phyloP scores from a whole-genome alignment of 2,329 filamentous ascomycete genomes.

The Apiospora hydei region DNA sequence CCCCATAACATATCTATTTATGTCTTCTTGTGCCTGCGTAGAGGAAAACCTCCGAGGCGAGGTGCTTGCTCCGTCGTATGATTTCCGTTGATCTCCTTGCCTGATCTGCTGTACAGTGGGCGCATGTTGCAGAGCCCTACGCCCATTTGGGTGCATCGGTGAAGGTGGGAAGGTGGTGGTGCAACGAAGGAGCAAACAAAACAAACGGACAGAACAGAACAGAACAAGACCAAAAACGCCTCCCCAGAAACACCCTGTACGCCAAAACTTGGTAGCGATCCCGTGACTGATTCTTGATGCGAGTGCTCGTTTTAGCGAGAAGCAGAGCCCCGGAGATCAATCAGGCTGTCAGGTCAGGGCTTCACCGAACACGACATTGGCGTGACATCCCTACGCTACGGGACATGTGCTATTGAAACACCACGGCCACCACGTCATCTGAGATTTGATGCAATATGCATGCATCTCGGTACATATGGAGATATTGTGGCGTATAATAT shows the following conservation, averaged over 20 bases:
- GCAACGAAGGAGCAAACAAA: neutral
- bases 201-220: neutral
- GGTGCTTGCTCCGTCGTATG: neutral
- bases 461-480: constrained; percentile 9
- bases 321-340: neutral
- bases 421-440: neutral
- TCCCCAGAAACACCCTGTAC: neutral
- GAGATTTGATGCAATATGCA: neutral
- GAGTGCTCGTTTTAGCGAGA: constrained; percentile 6
- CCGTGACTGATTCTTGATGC: constrained; percentile 7
- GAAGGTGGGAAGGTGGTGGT: neutral
- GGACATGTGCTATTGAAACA: neutral
- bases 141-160: neutral
- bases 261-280: constrained; percentile 7
- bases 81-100: neutral
- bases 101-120: neutral
- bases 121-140: neutral
- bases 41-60: neutral
- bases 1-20: neutral
- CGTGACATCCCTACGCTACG: neutral
- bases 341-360: neutral
- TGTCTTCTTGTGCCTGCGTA: neutral
- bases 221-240: too few species aligned
- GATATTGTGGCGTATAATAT: neutral
- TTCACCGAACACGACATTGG: neutral